Conservation (phyloP, 192 early-diverging fungal species). For the Backusella luteola region DNA sequence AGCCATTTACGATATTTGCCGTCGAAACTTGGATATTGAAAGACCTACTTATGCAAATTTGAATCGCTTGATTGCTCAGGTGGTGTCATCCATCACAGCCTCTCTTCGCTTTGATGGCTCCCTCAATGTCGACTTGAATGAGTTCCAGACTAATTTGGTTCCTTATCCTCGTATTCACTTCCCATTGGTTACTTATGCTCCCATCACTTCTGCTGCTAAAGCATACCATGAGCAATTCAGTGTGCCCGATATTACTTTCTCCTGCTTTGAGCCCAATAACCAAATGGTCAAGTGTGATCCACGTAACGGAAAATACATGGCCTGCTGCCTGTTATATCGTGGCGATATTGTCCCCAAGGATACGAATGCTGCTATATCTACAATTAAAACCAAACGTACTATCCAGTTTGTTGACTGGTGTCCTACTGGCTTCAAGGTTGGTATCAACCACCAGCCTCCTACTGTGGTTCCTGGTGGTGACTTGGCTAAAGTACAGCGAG, state of each 20-base stretch:
- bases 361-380: constrained; percentile 84
- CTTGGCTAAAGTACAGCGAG: constrained; percentile 92
- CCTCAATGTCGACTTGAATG: constrained; percentile 96
- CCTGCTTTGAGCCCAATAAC: constrained; percentile 96
- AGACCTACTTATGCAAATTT: constrained; percentile 95
- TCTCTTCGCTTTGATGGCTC: constrained; percentile 98
- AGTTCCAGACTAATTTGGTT: constrained; percentile 99
- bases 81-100: constrained; percentile 98
- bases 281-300: constrained; percentile 99
- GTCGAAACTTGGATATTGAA: constrained; percentile 93
- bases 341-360: constrained; percentile 99
- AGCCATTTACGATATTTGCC: constrained; percentile 99
- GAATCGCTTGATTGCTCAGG: constrained; percentile 97
- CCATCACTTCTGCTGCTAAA: constrained; percentile 93
- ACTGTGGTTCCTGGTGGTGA: constrained; percentile 90
- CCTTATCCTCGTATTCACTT: constrained; percentile 82
- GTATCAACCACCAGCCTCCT: constrained; percentile 93
- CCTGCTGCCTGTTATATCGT: constrained; percentile 96
- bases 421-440: constrained; percentile 99
- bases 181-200: constrained; percentile 79
- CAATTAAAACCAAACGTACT: constrained; percentile 86
- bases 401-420: constrained; percentile 75
- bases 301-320: constrained; percentile 97
- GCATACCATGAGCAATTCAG: constrained; percentile 93
- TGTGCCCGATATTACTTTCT: constrained; percentile 91